Base-by-base conservation (phyloP, 768 basidiomycete species). In the Mycena galopus region DNA sequence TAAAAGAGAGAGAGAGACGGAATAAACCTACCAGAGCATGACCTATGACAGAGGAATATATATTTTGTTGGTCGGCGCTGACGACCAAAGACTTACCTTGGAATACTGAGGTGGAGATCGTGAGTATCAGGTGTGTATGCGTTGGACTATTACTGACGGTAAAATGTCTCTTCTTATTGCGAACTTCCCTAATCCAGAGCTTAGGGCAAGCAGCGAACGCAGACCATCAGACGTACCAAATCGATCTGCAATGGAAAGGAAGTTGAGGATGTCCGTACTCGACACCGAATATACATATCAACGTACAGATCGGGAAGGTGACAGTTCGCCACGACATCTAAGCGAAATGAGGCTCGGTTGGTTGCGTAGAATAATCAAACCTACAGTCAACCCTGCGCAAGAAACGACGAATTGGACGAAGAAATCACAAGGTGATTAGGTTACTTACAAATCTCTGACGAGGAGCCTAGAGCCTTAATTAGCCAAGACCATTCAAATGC, bases 151-250 rank as follows among this genome's bases (percentile, higher is more conserved):
- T 14, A 84, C 91, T 60, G 73, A 94, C 94, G 47, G 96, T 94
- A 78, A 96, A 97, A 76, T 97, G 92, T 60, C 93, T 89, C 80
- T 93, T 90, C 80, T 90, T 90, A 74, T 93, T 92, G 69, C 97
- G 88, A 21, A 98, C 97, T 84, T 98, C 97, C 96, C 94, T 95
- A 9, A n/a, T n/a, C n/a, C n/a, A n/a, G n/a, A n/a, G n/a, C n/a
- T n/a, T n/a, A n/a, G n/a, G n/a, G n/a, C n/a, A n/a, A n/a, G n/a
- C n/a, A n/a, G n/a, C n/a, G n/a, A n/a, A n/a, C n/a, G n/a, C n/a
- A n/a, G 35, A 37, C 35, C 12, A 32, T 50, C 35, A 25, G 0
- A 39, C 58, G n/a, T 12, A 51, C 93, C 94, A 96, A 77, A 96
- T 96, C 29, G 94, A 94, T 73, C 92, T 94, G 76, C 23, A 42